Evolutionary conservation across 202 grass and related monocot species (phyloP), one percentile per base, ranked within the genome.

Genomic region (Carex arenaria): DNA sequence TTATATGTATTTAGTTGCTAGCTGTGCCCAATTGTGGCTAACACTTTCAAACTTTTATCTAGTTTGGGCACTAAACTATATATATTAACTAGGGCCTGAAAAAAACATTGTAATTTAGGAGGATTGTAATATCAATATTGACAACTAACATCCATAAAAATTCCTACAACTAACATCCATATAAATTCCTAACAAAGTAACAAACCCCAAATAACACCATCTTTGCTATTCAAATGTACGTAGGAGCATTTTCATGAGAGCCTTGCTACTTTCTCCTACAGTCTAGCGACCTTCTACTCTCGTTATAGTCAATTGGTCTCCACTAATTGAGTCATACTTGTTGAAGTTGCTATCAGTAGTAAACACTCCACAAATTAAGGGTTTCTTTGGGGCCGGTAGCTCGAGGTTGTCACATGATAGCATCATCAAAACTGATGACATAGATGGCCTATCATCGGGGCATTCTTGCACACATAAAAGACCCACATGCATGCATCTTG

Each of bases 381-480:
- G 5, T 59, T n/a, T 65, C 19, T 56, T 71, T 1, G 80, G 80
- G 17, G 18, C 45, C 11, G 80, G 80, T 31, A 83, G 64, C 45
- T 34, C 10, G 15, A 32, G 10, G 43, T 72, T 51, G 18, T 71
- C 64, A 83, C 64, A 71, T 5, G 49, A 54, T 54, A 83, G 64
- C 64, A 71, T 83, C 19, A 32, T 45, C 20, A 71, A 51, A 36
- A 18, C 64, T 13, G 19, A 71, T 20, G 64, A 69, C 19, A 83
- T 83, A 12, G 64, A 54, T 28, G 80, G 80, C 64, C 64, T 83
- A 56, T 83, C 80, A 66, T 71, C 22, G 9, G 64, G 64, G 4
- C 49, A 71, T 55, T 71, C 80, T 55, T 83, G 80, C 12, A 83
- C 80, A 53, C 80, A 83, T 83, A 70, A 69, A 67, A 83, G 80